Evolutionary conservation across 768 basidiomycete genomes (phyloP), one percentile per base, ranked within the genome.

Genomic region (Hericium coralloides): DNA sequence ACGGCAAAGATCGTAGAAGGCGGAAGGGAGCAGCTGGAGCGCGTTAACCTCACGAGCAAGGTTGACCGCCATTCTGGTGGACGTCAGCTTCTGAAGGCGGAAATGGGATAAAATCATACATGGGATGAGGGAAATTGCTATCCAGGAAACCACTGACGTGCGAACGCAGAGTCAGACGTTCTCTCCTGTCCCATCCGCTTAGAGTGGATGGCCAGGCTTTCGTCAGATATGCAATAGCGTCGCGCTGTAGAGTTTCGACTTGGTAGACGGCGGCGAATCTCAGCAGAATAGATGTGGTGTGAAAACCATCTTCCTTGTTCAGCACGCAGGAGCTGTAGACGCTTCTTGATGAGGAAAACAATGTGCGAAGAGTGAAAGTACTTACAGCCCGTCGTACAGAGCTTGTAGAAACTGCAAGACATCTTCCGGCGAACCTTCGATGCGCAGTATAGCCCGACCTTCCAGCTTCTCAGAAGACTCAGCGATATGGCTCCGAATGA

Each of bases 1-100:
- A 41, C 89, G 84, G 20, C 84, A 89, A 43, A 91, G 78, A 67
- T 90, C 89, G 68, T 91, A 91, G 70, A 88, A 87, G 5, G 87
- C 87, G 26, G 88, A 78, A 4, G 87, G 86, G 3, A 89, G 73
- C 37, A 90, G 78, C 61, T 82, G 78, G 0, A 72, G 72, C 0
- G 81, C 75, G 43, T 79, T 69, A 25, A 78, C 76, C 55, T 79
- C 77, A 57, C 81, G 76, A 20, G 85, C 86, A 4, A 89, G 70
- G 50, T 83, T 83, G 63, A 90, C 87, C 56, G 89, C 72, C 37
- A 81, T 69, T 61, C 87, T 89, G 63, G 38, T 17, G 49, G 41
- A 17, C 3, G 15, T 45, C 15, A 52, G 26, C 49, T 39, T 38
- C 50, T 17, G 18, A 23, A 4, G 37, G 38, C 26, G 25, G 37